Conservation (phyloP, 2,329 filamentous ascomycete genomes). For the Hypoxylon sp. region DNA sequence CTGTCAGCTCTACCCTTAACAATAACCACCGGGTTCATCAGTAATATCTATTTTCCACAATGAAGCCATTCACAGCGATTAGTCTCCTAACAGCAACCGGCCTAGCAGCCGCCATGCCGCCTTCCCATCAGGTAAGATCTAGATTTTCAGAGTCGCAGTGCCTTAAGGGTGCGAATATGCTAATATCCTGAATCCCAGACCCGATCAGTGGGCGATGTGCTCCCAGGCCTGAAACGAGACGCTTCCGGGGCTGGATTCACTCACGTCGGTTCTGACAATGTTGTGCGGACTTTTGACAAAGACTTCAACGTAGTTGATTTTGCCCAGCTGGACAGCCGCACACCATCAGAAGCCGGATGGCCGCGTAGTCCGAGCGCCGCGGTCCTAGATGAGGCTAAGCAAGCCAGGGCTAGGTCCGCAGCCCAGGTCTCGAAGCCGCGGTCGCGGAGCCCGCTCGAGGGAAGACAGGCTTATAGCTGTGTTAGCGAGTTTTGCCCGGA, state of each 20-base stretch:
- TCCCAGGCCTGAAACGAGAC: constrained; percentile 41
- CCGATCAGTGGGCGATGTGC: constrained; percentile 32
- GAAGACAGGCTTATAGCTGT: constrained; percentile 40
- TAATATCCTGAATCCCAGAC: constrained; percentile 16
- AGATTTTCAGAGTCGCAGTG: not conserved
- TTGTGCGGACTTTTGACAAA: constrained; percentile 44
- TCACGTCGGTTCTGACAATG: constrained; percentile 47
- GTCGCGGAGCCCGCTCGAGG: constrained; percentile 24
- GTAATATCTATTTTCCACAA: constrained; percentile 12
- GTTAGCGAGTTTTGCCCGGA: constrained; percentile 45
- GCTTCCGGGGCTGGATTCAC: constrained; percentile 42
- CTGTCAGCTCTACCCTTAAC: not conserved
- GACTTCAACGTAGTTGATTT: constrained; percentile 45
- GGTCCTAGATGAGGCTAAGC: constrained; percentile 38
- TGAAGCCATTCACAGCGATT: constrained; percentile 34
- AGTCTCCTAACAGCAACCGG: constrained; percentile 24
- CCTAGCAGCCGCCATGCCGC: constrained; percentile 30
- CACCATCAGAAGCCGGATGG: constrained; percentile 13
- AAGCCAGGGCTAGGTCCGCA: constrained; percentile 33
- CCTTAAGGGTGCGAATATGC: not conserved
- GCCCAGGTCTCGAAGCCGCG: constrained; percentile 38
- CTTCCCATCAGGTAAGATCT: constrained; percentile 35
- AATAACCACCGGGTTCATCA: not conserved
- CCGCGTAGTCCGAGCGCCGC: constrained; percentile 34
- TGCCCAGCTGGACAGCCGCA: constrained; percentile 33